These are phyloP conservation scores for Conticribra weissflogii DNA, from an alignment of 108 stramenopile genomes.

Conservation along the genomic window DNA sequence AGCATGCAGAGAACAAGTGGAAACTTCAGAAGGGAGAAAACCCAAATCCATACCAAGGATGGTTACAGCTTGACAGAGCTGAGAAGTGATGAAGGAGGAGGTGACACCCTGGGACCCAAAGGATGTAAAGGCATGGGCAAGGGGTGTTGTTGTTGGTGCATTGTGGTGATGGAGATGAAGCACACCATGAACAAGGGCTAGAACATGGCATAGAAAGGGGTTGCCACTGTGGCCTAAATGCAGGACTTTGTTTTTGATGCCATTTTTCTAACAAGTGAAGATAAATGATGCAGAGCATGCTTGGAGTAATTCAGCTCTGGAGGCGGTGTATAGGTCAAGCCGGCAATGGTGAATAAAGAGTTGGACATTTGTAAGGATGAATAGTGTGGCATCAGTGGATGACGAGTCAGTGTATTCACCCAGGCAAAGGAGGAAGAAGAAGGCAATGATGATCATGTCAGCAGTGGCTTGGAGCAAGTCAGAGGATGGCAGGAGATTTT, in stretches of 20 bases:
- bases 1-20: slow-evolving; percentile 52
- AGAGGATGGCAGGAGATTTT: slow-evolving; percentile 4
- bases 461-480: slow-evolving; percentile 15
- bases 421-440: slow-evolving; percentile 53
- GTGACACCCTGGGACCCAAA: not conserved
- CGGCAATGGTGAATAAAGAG: slow-evolving; percentile 27
- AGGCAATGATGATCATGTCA: slow-evolving; percentile 54
- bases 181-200: slow-evolving; percentile 30
- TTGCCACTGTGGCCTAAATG: slow-evolving; percentile 40
- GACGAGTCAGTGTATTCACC: slow-evolving; percentile 33
- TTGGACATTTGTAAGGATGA: slow-evolving; percentile 36
- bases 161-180: slow-evolving; percentile 19
- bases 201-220: slow-evolving; percentile 46
- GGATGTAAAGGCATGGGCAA: slow-evolving; percentile 8
- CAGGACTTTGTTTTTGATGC: slow-evolving; percentile 43
- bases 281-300: slow-evolving; percentile 41
- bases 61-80: slow-evolving; percentile 10
- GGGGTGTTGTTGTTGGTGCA: slow-evolving; percentile 14
- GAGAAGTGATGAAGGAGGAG: slow-evolving; percentile 2
- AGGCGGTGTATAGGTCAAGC: slow-evolving; percentile 20
- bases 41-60: slow-evolving; percentile 21
- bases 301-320: slow-evolving; percentile 15
- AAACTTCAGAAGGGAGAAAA: slow-evolving; percentile 33
- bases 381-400: slow-evolving; percentile 21
- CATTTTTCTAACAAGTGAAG: slow-evolving; percentile 53